Percentiles rank a stretch among this genome's conserved stretches.
Evolutionary conservation across 2,329 filamentous ascomycete genomes (phyloP).

Genomic region (Dichotomopilus funicola): DNA sequence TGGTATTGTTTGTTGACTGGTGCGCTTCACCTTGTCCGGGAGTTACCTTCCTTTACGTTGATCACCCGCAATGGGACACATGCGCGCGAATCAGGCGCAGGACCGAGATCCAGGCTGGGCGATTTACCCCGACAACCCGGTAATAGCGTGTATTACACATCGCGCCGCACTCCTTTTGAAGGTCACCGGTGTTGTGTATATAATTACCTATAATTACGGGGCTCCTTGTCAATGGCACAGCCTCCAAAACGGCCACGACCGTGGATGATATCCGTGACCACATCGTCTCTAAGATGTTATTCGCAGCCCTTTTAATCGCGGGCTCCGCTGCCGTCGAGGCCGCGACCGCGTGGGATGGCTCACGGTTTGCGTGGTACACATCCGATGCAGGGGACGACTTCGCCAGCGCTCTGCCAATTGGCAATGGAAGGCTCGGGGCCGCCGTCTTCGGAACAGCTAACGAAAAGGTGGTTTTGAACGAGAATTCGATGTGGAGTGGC

Average conservation of each 20-base stretch:
- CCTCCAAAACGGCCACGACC: neutral
- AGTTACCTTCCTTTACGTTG: neutral
- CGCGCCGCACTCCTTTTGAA: too few species aligned
- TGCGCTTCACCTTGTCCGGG: neutral
- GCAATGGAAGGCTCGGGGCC: slow-evolving; percentile 1
- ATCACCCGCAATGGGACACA: neutral
- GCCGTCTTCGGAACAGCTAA: neutral
- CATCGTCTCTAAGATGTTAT: neutral
- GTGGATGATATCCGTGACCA: neutral
- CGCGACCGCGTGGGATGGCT: neutral
- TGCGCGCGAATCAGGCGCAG: neutral
- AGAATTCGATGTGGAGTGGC: slow-evolving; percentile 4
- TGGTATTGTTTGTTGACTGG: neutral
- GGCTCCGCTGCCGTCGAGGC: neutral
- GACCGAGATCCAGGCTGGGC: neutral
- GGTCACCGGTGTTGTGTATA: too few species aligned
- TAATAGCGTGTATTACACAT: too few species aligned
- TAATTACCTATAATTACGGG: too few species aligned
- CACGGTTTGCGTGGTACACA: slow-evolving; percentile 2
- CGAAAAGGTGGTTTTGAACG: slow-evolving; percentile 4
- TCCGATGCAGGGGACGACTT: slow-evolving; percentile 1
- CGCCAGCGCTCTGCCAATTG: neutral
- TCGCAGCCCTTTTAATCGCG: neutral
- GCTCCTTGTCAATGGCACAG: neutral
- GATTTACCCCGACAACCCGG: neutral